Evolutionary conservation across 805 yeast species (phyloP).

Genomic region (Scheffersomyces amazonensis): DNA sequence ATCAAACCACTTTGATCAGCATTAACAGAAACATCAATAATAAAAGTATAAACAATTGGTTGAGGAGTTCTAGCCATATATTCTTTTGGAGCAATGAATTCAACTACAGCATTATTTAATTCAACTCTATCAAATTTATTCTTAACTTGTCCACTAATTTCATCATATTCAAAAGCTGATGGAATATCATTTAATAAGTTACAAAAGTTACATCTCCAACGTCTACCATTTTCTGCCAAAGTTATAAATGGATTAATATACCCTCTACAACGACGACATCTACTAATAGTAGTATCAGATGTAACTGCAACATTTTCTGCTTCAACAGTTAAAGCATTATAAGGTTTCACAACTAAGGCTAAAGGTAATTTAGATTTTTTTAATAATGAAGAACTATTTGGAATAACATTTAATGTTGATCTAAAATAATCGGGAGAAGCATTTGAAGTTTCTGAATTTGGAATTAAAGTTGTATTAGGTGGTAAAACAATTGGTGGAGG

Average conservation of each 20-base stretch:
- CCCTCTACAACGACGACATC: conserved; percentile 96
- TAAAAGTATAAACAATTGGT: conserved; percentile 83
- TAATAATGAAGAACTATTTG: conserved; percentile 66
- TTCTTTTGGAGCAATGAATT: conserved; percentile 91
- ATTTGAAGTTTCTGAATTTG: conserved; percentile 55
- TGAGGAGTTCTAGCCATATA: conserved; percentile 94
- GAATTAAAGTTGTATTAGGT: conserved; percentile 59
- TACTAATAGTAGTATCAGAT: conserved; percentile 73
- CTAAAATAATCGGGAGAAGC: conserved; percentile 75
- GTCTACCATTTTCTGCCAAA: conserved; percentile 70
- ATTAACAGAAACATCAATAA: conserved; percentile 79
- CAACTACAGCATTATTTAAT: conserved; percentile 82
- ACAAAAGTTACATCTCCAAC: conserved; percentile 97
- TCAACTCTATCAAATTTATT: conserved; percentile 78
- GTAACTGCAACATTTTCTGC: conserved; percentile 71
- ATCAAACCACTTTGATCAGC: conserved; percentile 79
- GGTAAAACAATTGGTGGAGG: conserved; percentile 89
- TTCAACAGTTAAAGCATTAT: conserved; percentile 68
- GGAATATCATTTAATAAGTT: conserved; percentile 87
- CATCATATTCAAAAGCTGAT: conserved; percentile 69
- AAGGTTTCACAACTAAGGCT: conserved; percentile 87
- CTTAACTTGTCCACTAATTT: conserved; percentile 48
- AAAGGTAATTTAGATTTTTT: conserved; percentile 91
- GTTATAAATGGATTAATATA: conserved; percentile 90
- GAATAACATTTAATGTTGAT: conserved; percentile 86